Evolutionary conservation across 768 basidiomycete genomes (phyloP).

Genomic region (Vishniacozyma victoriae): DNA sequence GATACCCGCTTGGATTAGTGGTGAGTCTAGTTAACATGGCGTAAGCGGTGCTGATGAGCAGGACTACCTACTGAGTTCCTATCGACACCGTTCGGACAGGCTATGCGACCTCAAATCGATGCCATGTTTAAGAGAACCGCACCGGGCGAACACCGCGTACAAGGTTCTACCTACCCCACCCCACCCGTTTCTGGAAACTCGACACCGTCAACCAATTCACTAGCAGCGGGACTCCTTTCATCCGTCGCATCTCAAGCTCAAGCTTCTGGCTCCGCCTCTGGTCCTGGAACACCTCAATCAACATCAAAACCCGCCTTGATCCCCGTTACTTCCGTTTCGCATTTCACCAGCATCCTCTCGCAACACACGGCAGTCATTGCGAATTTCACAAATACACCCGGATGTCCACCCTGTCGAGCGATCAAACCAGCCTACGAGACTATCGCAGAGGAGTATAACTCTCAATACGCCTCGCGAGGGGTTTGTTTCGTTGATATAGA

Average conservation of each 20-base stretch:
- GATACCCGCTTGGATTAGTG: conserved; percentile 76
- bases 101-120: conserved; percentile 84
- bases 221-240: conserved; percentile 52
- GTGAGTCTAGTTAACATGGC: conserved; percentile 48
- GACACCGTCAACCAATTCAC: conserved; percentile 54
- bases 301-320: conserved; percentile 19
- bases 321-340: conserved; percentile 53
- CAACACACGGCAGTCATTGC: conserved; percentile 68
- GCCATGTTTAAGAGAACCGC: conserved; percentile 68
- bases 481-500: conserved; percentile 74
- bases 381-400: conserved; percentile 69
- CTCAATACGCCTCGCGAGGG: conserved; percentile 17
- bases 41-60: conserved; percentile 1
- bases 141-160: conserved; percentile 49
- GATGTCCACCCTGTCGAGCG: conserved; percentile 72
- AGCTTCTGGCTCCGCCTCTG: conserved; percentile 38
- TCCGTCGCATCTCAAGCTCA: conserved; percentile 43
- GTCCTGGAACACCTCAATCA: conserved; percentile 40
- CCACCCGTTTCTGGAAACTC: conserved; percentile 41
- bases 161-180: conserved; percentile 24
- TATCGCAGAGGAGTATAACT: conserved; percentile 59
- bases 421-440: conserved; percentile 79
- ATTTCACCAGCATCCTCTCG: conserved; percentile 61
- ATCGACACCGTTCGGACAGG: conserved; percentile 78
- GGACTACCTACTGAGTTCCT: conserved; percentile 62